A percentile compares a stretch with the other conserved stretches of the same genome.
These are phyloP conservation scores for Castanea crenata DNA, from an alignment of 306 rosid species.

Conservation along the genomic window DNA sequence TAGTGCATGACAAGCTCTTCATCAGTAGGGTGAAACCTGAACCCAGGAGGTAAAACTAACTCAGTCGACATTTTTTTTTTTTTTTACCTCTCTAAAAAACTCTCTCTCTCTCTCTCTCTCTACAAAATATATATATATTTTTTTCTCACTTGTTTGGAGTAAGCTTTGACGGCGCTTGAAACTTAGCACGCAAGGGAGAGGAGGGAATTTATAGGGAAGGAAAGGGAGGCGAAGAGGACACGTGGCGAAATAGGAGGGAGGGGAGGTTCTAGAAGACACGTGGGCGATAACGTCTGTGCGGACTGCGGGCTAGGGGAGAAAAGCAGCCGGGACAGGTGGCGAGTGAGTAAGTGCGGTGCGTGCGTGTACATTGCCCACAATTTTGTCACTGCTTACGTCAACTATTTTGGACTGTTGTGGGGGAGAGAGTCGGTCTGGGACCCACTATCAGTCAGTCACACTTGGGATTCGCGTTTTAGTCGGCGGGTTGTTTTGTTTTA, in stretches of 20 bases:
- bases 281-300: slow-evolving; percentile 56
- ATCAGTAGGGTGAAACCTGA: slow-evolving; percentile 95
- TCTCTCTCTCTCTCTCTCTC: too few relatives aligned
- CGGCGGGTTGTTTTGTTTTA: slow-evolving; percentile 35
- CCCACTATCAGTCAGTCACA: background rate
- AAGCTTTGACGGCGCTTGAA: slow-evolving; percentile 67
- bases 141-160: background rate
- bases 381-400: slow-evolving; percentile 91
- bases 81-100: too few relatives aligned
- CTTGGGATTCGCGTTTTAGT: slow-evolving; percentile 29
- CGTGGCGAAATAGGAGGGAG: slow-evolving; percentile 35
- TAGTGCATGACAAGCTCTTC: slow-evolving; percentile 94
- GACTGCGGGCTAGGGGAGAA: background rate
- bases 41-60: slow-evolving; percentile 82
- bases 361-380: slow-evolving; percentile 49
- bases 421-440: slow-evolving; percentile 32
- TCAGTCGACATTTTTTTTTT: slow-evolving; percentile 47
- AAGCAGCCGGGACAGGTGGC: slow-evolving; percentile 53
- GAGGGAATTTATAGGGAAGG: slow-evolving; percentile 37
- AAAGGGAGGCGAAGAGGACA: background rate
- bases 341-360: slow-evolving; percentile 20
- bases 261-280: slow-evolving; percentile 61
- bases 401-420: slow-evolving; percentile 47
- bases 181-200: slow-evolving; percentile 55
- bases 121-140: too few relatives aligned